Evolutionary conservation across 2,329 filamentous ascomycete genomes (phyloP).

Genomic region (Sarocladium kiliense): DNA sequence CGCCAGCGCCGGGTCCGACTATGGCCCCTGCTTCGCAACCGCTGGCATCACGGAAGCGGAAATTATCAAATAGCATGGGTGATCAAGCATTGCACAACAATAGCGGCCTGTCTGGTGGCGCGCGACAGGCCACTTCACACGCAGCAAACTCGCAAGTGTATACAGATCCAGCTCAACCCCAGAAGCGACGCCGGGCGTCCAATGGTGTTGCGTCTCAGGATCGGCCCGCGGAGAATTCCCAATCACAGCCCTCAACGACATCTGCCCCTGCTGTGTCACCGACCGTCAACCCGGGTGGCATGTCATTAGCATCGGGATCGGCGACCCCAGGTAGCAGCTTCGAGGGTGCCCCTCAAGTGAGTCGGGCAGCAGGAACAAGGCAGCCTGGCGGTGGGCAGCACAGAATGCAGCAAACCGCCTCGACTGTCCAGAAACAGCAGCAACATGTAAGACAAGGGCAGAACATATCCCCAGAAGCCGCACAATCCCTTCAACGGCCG

Average conservation of each 20-base stretch:
- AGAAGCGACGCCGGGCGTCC: conserved; percentile 1
- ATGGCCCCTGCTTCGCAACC: not conserved
- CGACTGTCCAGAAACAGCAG: not conserved
- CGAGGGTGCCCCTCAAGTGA: not conserved
- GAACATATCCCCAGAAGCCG: not conserved
- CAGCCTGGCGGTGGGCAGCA: not conserved
- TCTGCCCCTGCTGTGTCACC: not conserved
- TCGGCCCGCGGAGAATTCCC: not conserved
- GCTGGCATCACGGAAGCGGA: not conserved
- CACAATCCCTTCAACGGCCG: not conserved
- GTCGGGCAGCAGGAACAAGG: not conserved
- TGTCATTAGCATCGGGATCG: not conserved
- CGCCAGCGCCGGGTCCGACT: not conserved
- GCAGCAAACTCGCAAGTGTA: not conserved
- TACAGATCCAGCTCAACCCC: not conserved
- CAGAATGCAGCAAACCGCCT: not conserved
- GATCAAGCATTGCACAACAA: not conserved
- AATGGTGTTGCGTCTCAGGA: not conserved
- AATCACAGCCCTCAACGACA: not conserved
- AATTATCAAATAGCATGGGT: not conserved
- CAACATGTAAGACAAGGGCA: not conserved
- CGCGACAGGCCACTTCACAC: not conserved
- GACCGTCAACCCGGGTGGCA: not conserved
- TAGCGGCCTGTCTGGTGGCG: not conserved
- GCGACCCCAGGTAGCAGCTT: not conserved